Base-by-base conservation (phyloP, 2,329 filamentous ascomycete species). In the Trichoderma breve region DNA sequence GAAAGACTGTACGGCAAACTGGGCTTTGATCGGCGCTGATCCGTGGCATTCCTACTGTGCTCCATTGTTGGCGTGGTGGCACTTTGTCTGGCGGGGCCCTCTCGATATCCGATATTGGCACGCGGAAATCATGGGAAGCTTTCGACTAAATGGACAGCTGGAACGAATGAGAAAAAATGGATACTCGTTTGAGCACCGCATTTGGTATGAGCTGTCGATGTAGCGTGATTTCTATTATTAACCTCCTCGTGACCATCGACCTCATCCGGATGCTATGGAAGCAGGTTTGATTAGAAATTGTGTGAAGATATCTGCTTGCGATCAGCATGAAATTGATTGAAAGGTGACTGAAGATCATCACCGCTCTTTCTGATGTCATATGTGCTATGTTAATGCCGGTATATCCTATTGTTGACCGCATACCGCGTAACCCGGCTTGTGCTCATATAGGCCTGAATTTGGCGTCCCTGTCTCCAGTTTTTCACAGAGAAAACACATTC, bases 41-140 rank as follows among this genome's bases (percentile, higher is more conserved):
- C 67, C 55, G 67, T 62, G 36, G 26, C 28, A 62, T 21, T 70
- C 14, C 21, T 39, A 69, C 66, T 70, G 67, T 70, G 57, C 55
- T 62, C 57, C 39, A 34, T 70, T 60, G 53, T 60, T 47, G 53
- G 15, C 12, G 57, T 18, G 15, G 57, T 26, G 30, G 28, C 58
- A 39, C 30, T 57, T 57, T 30, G 26, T 70, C 34, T 70, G 57
- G 67, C 39, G 67, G 67, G 67, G 57, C 21, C 28, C 28, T 39
- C 15, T 34, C 12, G 18, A 53, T 32, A 36, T 15, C 21, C 12
- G 18, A 53, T 32, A 36, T 15, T 15, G 26, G 36, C 24, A 36
- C 47, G 18, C 57, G 6, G 26, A 58, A 34, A 15, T 30, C 18
- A 14, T 43, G 18, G 11, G 51, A 58, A 58, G 64, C 64, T 67